A percentile compares a stretch with the other conserved stretches of the same genome.
These are phyloP conservation scores for Mortierella alpina DNA, from an alignment of 192 early-diverging fungal genomes.

Conservation along the genomic window DNA sequence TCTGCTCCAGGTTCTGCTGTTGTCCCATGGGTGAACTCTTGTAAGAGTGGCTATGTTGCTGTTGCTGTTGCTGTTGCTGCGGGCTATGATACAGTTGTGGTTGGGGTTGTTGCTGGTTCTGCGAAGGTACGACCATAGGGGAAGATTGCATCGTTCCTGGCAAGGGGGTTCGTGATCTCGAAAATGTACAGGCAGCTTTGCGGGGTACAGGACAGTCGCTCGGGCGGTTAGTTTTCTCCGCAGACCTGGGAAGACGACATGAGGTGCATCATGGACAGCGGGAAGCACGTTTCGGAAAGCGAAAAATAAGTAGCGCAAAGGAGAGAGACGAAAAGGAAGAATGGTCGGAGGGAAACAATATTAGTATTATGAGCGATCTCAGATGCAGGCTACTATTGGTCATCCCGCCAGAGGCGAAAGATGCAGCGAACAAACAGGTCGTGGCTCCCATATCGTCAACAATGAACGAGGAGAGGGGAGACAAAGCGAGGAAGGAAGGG, in stretches of 20 bases:
- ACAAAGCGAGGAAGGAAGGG: neutral
- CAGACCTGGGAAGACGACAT: neutral
- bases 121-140: slow-evolving; percentile 3
- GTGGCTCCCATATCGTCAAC: neutral
- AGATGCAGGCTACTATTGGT: neutral
- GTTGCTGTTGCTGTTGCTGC: slow-evolving; percentile 9
- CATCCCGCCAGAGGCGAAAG: neutral
- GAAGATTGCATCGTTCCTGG: slow-evolving; percentile 11
- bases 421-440: neutral
- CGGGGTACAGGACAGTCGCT: too few species aligned
- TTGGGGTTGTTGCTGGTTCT: slow-evolving; percentile 7
- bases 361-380: too few species aligned
- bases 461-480: neutral
- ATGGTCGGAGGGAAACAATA: too few species aligned
- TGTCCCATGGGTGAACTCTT: slow-evolving; percentile 45
- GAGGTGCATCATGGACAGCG: neutral
- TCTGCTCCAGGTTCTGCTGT: slow-evolving; percentile 44
- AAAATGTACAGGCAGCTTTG: too few species aligned
- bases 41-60: slow-evolving; percentile 1
- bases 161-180: neutral
- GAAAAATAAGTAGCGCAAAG: neutral
- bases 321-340: neutral
- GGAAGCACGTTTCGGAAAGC: neutral
- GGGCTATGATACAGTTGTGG: slow-evolving; percentile 14
- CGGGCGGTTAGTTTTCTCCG: neutral